Conservation (phyloP, 2,329 filamentous ascomycete species). For the Curvularia verruculosa region DNA sequence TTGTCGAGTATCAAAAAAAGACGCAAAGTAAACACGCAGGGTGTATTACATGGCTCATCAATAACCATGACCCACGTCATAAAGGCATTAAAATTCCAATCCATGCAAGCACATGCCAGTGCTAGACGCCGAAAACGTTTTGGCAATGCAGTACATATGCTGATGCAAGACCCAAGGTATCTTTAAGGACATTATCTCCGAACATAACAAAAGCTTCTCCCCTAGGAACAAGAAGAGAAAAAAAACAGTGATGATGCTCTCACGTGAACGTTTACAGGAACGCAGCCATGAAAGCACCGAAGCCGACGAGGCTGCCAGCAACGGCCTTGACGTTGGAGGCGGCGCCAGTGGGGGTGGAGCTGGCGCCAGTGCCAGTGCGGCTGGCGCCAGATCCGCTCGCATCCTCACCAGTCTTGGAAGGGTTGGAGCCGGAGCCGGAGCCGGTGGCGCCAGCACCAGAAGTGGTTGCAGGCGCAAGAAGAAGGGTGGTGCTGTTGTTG, state of each 20-base stretch:
- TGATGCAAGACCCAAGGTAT: conserved; percentile 40
- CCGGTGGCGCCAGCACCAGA: conserved; percentile 16
- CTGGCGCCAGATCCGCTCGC: conserved; percentile 14
- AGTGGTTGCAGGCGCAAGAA: conserved; percentile 21
- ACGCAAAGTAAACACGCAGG: conserved; percentile 11
- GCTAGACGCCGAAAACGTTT: conserved; percentile 19
- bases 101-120: conserved; percentile 29
- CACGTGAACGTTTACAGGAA: conserved; percentile 41
- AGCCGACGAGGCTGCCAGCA: conserved; percentile 41
- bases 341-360: conserved; percentile 25
- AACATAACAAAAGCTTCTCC: conserved; percentile 4
- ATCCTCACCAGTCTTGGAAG: conserved; percentile 3
- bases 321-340: conserved; percentile 40
- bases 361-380: conserved; percentile 21
- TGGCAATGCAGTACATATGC: conserved; percentile 19
- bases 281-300: conserved; percentile 45
- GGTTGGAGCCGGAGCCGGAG: not conserved
- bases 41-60: conserved; percentile 2
- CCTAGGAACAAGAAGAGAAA: not conserved
- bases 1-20: conserved; percentile 8
- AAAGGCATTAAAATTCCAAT: conserved; percentile 17
- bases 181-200: conserved; percentile 36
- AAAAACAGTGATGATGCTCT: conserved; percentile 1
- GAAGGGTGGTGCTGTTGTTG: conserved; percentile 45
- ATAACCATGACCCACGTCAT: conserved; percentile 10